Conservation (phyloP, 2,329 filamentous ascomycete genomes). For the Cercospora sp. region DNA sequence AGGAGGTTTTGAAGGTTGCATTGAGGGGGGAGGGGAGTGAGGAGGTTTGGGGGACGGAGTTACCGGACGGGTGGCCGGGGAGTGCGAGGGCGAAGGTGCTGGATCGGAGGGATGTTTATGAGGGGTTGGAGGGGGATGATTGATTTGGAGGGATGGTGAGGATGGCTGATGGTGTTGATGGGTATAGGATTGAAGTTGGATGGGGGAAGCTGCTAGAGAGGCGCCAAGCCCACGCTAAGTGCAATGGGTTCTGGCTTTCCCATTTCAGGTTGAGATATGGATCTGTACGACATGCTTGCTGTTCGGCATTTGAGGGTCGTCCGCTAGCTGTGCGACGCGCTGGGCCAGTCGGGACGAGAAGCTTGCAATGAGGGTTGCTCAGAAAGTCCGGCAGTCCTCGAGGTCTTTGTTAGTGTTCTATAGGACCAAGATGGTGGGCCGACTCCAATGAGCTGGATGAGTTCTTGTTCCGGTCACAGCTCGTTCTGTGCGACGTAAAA, state of each 20-base stretch:
- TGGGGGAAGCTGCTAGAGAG: background rate
- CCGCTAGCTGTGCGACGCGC: background rate
- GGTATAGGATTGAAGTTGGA: background rate
- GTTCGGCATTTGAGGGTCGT: background rate
- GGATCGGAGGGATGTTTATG: background rate
- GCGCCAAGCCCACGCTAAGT: background rate
- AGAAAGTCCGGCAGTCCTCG: background rate
- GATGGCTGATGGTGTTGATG: background rate
- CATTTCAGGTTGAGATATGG: background rate
- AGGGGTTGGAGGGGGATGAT: background rate
- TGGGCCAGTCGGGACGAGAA: background rate
- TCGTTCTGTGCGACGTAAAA: background rate
- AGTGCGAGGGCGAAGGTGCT: background rate
- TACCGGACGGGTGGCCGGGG: background rate
- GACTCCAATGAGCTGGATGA: background rate
- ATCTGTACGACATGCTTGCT: background rate
- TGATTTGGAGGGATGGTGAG: background rate
- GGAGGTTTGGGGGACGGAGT: background rate
- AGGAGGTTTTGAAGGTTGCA: background rate
- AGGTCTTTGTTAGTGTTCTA: background rate
- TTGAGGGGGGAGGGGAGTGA: background rate
- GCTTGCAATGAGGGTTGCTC: background rate
- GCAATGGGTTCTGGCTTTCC: background rate
- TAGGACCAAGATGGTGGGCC: background rate
- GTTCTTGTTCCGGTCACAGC: background rate